Evolutionary conservation across 2,329 filamentous ascomycete species (phyloP).

Genomic region (Cytospora mali): DNA sequence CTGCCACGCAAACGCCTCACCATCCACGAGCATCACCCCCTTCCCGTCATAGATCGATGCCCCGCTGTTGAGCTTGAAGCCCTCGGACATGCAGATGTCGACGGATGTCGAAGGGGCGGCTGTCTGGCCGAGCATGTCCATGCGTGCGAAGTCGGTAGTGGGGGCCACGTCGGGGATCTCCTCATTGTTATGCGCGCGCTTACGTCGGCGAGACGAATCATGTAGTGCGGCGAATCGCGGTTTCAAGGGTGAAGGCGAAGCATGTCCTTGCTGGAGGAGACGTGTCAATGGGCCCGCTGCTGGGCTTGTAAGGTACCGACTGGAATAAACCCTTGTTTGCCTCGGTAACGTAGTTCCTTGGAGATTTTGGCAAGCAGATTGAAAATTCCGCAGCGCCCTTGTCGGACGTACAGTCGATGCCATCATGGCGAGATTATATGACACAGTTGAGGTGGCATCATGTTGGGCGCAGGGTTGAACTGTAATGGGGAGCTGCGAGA

Average conservation of each 20-base stretch:
- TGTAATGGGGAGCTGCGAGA: conserved; percentile 2
- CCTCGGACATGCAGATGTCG: conserved; percentile 78
- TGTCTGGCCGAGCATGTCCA: conserved; percentile 78
- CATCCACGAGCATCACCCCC: conserved; percentile 78
- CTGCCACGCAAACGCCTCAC: conserved; percentile 86
- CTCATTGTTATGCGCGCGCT: conserved; percentile 34
- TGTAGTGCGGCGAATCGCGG: conserved; percentile 23
- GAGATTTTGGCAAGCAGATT: neutral
- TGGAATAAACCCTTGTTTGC: conserved; percentile 9
- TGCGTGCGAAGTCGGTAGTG: conserved; percentile 66
- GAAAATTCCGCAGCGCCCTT: conserved; percentile 9
- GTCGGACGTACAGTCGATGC: conserved; percentile 10
- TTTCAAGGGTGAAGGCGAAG: neutral
- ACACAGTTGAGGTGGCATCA: conserved; percentile 1
- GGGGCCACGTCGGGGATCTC: conserved; percentile 39
- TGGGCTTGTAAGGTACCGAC: conserved; percentile 15
- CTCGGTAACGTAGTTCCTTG: neutral
- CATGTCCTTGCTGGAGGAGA: neutral
- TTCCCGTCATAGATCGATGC: conserved; percentile 68
- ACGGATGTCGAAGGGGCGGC: conserved; percentile 80
- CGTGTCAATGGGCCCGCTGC: conserved; percentile 21
- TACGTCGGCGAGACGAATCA: neutral
- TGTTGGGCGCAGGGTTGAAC: conserved; percentile 19
- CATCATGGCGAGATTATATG: conserved; percentile 15
- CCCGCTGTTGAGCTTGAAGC: conserved; percentile 86